These are phyloP conservation scores for Annulohypoxylon truncatum DNA, from an alignment of 2,329 filamentous ascomycete genomes.

Conservation along the genomic window DNA sequence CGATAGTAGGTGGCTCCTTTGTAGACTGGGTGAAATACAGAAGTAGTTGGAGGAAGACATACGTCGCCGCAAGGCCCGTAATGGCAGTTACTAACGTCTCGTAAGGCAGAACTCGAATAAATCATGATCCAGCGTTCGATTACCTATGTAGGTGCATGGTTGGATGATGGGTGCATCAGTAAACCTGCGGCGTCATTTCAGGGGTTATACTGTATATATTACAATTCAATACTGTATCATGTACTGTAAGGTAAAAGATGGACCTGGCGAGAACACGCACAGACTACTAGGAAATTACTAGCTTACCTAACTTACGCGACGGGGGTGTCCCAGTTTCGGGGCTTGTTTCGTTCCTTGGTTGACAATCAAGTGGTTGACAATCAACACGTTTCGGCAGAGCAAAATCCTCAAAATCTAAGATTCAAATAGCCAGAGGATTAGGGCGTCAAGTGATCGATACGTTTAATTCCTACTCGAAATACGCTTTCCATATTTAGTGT, in stretches of 20 bases:
- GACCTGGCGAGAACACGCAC: neutral
- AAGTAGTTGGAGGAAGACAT: neutral
- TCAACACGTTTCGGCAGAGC: constrained; percentile 4
- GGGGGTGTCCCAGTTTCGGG: neutral
- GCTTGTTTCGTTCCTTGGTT: neutral
- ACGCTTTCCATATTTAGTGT: neutral
- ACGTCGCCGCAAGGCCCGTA: no score
- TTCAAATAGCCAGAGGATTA: neutral
- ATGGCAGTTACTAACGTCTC: no score
- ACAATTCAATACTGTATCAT: neutral
- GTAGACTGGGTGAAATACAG: constrained; percentile 9
- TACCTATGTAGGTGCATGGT: no score
- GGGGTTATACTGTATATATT: neutral
- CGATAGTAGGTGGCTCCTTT: constrained; percentile 22
- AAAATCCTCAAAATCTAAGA: neutral
- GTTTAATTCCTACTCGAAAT: neutral
- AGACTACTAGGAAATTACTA: neutral
- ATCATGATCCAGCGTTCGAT: no score
- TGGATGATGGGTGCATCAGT: neutral
- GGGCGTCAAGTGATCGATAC: neutral
- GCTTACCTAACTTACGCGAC: neutral
- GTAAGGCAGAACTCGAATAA: no score
- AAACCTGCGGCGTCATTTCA: neutral
- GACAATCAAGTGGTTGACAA: constrained; percentile 1
- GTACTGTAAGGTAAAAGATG: neutral